These are phyloP conservation scores for Mallotus nudiflorus DNA, from an alignment of 345 rosid genomes.

Conservation along the genomic window DNA sequence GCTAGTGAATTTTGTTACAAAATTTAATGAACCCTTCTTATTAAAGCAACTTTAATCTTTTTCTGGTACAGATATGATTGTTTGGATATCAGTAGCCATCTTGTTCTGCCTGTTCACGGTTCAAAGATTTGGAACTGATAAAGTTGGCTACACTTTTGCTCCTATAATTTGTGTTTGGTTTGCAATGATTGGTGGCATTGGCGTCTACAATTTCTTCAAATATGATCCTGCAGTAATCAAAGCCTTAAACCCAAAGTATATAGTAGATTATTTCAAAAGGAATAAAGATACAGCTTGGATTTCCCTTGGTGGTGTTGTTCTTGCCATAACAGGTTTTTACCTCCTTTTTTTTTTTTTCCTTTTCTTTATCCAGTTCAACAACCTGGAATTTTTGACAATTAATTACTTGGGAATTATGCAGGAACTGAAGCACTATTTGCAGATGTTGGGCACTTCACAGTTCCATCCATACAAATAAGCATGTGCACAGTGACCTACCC, in stretches of 20 bases:
- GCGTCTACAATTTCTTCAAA: slow-evolving; percentile 30
- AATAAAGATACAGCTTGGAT: slow-evolving; percentile 36
- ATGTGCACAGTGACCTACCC: slow-evolving; percentile 37
- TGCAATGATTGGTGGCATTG: slow-evolving; percentile 21
- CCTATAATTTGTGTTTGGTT: slow-evolving; percentile 40
- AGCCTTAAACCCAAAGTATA: slow-evolving; percentile 31
- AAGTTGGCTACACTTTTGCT: slow-evolving; percentile 35
- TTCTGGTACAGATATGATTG: slow-evolving; percentile 21
- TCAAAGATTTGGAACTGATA: slow-evolving; percentile 38
- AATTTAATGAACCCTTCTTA: too few species aligned
- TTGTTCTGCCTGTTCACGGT: slow-evolving; percentile 27
- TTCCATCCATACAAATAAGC: slow-evolving; percentile 30
- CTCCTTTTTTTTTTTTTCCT: too few species aligned
- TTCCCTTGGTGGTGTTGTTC: slow-evolving; percentile 38
- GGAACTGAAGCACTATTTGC: slow-evolving; percentile 39
- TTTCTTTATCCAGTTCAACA: too few species aligned
- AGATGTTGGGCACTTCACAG: slow-evolving; percentile 35
- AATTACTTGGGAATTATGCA: slow-evolving; percentile 3
- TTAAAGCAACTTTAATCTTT: neutral
- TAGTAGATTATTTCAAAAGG: slow-evolving; percentile 29
- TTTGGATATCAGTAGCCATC: slow-evolving; percentile 33
- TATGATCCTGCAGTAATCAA: slow-evolving; percentile 27
- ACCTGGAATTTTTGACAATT: too few species aligned
- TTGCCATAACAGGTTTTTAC: slow-evolving; percentile 30
- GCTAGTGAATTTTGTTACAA: too few species aligned